These are phyloP conservation scores for Podospora didyma DNA, from an alignment of 495 filamentous ascomycete species.

Conservation along the genomic window DNA sequence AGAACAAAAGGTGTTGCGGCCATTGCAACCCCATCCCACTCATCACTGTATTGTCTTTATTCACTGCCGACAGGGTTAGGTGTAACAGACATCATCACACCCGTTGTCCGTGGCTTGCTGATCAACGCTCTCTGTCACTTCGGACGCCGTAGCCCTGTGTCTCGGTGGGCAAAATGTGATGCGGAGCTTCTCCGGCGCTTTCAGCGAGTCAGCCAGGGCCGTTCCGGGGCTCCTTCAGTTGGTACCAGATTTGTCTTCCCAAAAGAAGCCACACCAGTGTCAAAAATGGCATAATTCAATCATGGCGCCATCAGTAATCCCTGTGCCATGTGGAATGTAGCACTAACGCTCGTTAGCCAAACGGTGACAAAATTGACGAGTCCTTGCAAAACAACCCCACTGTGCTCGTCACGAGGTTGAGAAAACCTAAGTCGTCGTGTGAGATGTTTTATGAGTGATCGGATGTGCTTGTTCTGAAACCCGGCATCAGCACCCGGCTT, in stretches of 20 bases:
- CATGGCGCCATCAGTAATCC: neutral
- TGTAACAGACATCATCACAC: neutral
- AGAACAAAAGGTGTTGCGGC: neutral
- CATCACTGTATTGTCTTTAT: no score
- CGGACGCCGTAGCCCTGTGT: no score
- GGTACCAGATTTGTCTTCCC: no score
- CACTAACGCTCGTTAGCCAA: no score
- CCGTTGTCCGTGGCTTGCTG: neutral
- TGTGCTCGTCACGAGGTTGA: neutral
- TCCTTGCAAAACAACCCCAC: no score
- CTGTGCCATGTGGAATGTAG: neutral
- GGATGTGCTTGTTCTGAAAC: constrained; percentile 3
- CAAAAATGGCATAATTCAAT: no score
- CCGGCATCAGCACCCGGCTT: neutral
- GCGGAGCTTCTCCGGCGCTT: neutral
- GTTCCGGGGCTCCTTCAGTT: no score
- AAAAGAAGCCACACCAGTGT: no score
- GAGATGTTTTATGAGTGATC: neutral
- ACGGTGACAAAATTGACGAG: no score
- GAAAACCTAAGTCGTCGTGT: neutral
- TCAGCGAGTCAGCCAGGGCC: neutral
- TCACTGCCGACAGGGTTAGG: no score
- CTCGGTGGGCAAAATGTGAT: no score
- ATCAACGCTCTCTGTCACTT: no score
- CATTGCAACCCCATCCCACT: neutral